These are phyloP conservation scores for Naumovozyma dairenensis DNA, from an alignment of 805 yeast genomes.

Conservation along the genomic window DNA sequence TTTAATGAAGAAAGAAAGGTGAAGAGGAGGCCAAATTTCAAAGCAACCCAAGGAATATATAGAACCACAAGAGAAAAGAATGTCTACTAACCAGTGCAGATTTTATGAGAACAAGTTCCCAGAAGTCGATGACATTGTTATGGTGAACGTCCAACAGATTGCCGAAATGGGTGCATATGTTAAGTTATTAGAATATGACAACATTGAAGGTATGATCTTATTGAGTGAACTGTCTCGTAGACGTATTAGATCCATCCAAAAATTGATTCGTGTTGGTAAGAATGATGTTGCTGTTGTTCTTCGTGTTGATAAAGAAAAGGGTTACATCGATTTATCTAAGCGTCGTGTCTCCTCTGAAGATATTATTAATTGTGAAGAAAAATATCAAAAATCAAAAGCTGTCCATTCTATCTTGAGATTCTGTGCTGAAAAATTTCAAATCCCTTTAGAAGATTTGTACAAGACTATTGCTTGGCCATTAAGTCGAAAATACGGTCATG, in stretches of 20 bases:
- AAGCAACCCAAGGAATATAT: too few relatives aligned
- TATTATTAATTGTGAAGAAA: conserved; percentile 92
- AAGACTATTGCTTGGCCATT: conserved; percentile 94
- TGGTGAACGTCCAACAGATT: conserved; percentile 96
- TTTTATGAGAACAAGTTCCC: conserved; percentile 97
- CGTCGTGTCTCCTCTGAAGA: conserved; percentile 98
- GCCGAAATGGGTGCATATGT: conserved; percentile 99
- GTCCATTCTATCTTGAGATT: conserved; percentile 97
- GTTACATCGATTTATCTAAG: conserved; percentile 93
- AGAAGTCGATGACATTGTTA: conserved; percentile 96
- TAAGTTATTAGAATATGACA: conserved; percentile 90
- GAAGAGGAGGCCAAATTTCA: too few relatives aligned
- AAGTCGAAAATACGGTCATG: conserved; percentile 91
- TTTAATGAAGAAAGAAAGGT: too few relatives aligned
- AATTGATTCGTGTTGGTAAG: conserved; percentile 94
- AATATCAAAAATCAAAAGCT: conserved; percentile 92
- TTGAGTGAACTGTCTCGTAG: conserved; percentile 94
- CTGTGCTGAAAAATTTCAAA: conserved; percentile 92
- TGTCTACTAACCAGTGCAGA: conserved; percentile 88
- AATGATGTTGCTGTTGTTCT: conserved; percentile 96
- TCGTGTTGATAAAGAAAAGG: conserved; percentile 97
- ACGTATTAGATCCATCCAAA: conserved; percentile 96
- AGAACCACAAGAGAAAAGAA: too few relatives aligned
- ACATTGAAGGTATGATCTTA: conserved; percentile 97
- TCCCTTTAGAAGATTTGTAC: conserved; percentile 78